Evolutionary conservation across 116 monocot species (phyloP).

Genomic region (Thalassia testudinum): DNA sequence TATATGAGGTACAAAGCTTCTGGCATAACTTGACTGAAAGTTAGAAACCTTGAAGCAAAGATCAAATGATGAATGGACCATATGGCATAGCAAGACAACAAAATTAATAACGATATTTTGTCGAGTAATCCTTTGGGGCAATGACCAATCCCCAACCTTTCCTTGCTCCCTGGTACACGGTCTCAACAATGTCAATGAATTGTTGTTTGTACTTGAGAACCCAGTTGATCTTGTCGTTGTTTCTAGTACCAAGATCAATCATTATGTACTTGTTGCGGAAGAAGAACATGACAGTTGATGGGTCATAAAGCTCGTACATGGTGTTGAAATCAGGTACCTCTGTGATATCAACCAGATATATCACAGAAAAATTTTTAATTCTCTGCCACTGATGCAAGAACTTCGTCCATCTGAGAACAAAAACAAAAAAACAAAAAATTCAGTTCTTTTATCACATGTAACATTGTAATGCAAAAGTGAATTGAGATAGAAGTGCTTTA

Average conservation of each 20-base stretch:
- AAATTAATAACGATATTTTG: too few relatives aligned
- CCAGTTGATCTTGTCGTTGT: not conserved
- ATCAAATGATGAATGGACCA: too few relatives aligned
- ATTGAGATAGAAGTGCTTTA: too few relatives aligned
- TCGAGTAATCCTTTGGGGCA: not conserved
- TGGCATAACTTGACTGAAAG: too few relatives aligned
- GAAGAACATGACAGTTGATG: not conserved
- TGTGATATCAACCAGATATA: not conserved
- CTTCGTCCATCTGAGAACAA: conserved; percentile 8
- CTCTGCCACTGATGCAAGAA: not conserved
- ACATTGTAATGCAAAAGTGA: too few relatives aligned
- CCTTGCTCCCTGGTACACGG: not conserved
- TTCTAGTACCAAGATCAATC: not conserved
- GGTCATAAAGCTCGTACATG: not conserved
- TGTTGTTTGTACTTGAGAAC: not conserved
- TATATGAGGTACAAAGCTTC: too few relatives aligned
- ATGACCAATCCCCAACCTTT: not conserved
- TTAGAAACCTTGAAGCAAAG: too few relatives aligned
- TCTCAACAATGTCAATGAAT: not conserved
- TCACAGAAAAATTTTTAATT: not conserved
- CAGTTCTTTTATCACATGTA: too few relatives aligned
- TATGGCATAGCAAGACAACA: too few relatives aligned
- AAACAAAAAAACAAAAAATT: too few relatives aligned
- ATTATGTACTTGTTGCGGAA: not conserved
- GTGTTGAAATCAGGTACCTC: not conserved